Evolutionary conservation across 2,329 filamentous ascomycete species (phyloP), one percentile per base, ranked within the genome.

Genomic region (Penicillium janthinellum): DNA sequence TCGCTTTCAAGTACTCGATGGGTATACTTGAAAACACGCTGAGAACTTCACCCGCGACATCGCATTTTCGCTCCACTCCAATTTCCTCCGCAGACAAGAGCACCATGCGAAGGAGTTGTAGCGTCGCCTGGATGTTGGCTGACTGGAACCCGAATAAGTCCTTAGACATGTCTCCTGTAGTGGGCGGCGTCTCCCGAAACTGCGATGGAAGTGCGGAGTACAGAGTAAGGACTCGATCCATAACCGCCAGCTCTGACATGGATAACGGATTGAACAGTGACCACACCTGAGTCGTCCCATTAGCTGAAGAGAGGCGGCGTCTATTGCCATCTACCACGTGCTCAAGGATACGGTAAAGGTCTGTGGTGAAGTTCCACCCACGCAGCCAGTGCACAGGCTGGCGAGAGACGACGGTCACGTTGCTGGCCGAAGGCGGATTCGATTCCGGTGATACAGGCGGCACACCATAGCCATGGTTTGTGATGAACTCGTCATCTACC

Each of bases 351-450:
- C 83, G 79, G 64, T 85, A 86, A 0, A 86, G 71, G 65, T 86
- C 83, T 0, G 82, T 84, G 8, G 79, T 82, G 59, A 84, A 85
- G 69, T 86, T 86, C 82, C 82, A 86, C 17, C 84, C 84, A 47
- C 77, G 76, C 8, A 86, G 71, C 84, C 84, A 86, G 58, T 73
- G 67, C 17, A 65, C 62, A 5, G 61, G 62, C 14, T 64, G 60
- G 3, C 62, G 60, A 22, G 67, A 62, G 25, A 66, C 58, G 7
- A 62, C 51, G 0, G 58, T 39, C 5, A 56, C 56, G n/a, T 62
- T 56, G 11, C 59, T 44, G 2, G 56, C 57, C 48, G 52, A 49
- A 5, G 57, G 31, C 2, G 62, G 54, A 5, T 54, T 63, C 42
- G 62, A 60, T 48, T 44, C 59, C 57, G 64, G 60, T 53, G 62